These are phyloP conservation scores for Suillus plorans DNA, from an alignment of 768 basidiomycete species.

Conservation along the genomic window DNA sequence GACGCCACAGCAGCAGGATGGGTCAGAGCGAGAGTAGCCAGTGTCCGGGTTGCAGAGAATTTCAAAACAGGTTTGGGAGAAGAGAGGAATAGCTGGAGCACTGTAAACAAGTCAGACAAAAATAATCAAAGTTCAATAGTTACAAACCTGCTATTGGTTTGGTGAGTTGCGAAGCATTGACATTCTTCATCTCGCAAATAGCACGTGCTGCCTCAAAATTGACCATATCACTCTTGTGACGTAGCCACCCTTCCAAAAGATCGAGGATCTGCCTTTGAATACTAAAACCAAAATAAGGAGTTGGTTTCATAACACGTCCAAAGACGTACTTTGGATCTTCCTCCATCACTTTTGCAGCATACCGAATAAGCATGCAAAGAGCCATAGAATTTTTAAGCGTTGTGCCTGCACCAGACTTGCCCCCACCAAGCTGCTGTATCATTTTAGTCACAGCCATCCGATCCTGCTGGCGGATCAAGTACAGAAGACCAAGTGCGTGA, in stretches of 20 bases:
- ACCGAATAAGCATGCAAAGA: conserved; percentile 96
- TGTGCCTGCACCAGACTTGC: conserved; percentile 79
- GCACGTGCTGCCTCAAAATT: conserved; percentile 98
- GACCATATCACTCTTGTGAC: conserved; percentile 99
- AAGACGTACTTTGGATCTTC: conserved; percentile 93
- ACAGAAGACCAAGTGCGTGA: conserved; percentile 91
- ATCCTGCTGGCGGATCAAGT: conserved; percentile 95
- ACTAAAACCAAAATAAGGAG: conserved; percentile 40
- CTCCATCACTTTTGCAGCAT: conserved; percentile 98
- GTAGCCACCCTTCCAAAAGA: conserved; percentile 89
- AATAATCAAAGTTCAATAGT: conserved; percentile 4
- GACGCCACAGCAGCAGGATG: conserved; percentile 85
- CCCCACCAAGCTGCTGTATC: conserved; percentile 95
- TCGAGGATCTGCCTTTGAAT: conserved; percentile 92
- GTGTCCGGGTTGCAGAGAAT: conserved; percentile 95
- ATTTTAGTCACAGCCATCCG: conserved; percentile 99
- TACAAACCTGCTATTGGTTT: conserved; percentile 84
- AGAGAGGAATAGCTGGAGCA: conserved; percentile 92
- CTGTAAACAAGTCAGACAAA: conserved; percentile 39
- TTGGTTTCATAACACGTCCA: conserved; percentile 1
- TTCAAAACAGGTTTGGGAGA: conserved; percentile 94
- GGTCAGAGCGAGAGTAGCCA: conserved; percentile 83
- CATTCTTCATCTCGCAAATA: conserved; percentile 94
- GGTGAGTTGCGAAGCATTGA: conserved; percentile 72
- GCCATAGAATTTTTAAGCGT: conserved; percentile 95